Evolutionary conservation across 306 rosid genomes (phyloP).

Genomic region (Amphicarpaea edgeworthii): DNA sequence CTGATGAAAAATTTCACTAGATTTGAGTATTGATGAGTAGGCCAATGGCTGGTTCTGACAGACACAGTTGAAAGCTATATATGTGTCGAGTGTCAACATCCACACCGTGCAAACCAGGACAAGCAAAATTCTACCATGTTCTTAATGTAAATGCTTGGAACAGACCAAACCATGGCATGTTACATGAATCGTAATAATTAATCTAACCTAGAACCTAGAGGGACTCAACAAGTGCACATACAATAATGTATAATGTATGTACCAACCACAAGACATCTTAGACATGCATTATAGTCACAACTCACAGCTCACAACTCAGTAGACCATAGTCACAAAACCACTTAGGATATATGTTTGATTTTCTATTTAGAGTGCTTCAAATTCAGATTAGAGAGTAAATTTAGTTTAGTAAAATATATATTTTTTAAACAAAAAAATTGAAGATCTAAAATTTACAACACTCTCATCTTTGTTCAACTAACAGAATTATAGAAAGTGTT

Average conservation of each 20-base stretch:
- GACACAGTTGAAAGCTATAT: not conserved
- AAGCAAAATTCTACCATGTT: constrained; percentile 24
- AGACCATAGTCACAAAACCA: too few relatives aligned
- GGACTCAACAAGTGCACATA: constrained; percentile 54
- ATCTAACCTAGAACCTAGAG: constrained; percentile 50
- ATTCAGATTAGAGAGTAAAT: too few relatives aligned
- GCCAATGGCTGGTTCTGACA: not conserved
- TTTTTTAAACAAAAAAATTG: too few relatives aligned
- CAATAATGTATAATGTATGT: too few relatives aligned
- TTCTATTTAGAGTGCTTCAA: too few relatives aligned
- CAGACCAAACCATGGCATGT: not conserved
- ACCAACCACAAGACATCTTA: constrained; percentile 78
- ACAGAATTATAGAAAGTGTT: too few relatives aligned
- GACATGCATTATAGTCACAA: constrained; percentile 46
- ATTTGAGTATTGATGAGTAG: not conserved
- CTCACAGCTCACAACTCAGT: too few relatives aligned
- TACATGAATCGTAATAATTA: constrained; percentile 40
- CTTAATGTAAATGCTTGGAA: constrained; percentile 40
- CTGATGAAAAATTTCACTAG: not conserved
- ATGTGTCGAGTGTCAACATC: constrained; percentile 6
- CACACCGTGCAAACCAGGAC: not conserved
- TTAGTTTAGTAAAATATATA: too few relatives aligned
- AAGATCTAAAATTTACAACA: too few relatives aligned
- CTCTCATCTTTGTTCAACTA: too few relatives aligned
- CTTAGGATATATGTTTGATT: too few relatives aligned